Base-by-base conservation (phyloP, 2,329 filamentous ascomycete species). In the Diaporthe capsici region DNA sequence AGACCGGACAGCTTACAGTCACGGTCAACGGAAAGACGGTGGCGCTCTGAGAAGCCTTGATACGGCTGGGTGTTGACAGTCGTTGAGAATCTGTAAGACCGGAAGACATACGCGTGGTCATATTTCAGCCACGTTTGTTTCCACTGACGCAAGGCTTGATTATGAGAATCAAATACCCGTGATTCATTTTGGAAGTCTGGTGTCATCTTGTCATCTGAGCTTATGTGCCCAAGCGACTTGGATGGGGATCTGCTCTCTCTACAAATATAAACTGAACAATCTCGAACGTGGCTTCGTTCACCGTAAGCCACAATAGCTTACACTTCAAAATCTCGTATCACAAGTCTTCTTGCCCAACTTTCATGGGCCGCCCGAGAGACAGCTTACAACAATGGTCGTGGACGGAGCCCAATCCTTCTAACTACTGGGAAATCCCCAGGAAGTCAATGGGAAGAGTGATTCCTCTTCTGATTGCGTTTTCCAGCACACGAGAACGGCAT, bases 1-100 rank as follows among this genome's bases (percentile, higher is more conserved):
- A 34, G 15, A 63, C 71, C 10, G 71, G 71, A n/a, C 39, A 47
- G 51, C 53, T 72, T 6, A 34, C 28, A 17, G 55, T 63, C 31
- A 61, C 55, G 42, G 55, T 72, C 17, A 72, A 72, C 34, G 55
- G 55, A 10, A 72, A 53, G 57, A 25, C 12, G 25, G 22, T 63
- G 9, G 4, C 28, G 55, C 47, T 72, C 42, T 72, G 31, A 63
- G 44, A 22, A 22, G 47, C 47, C 13, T 28, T 25, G 15, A 25
- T 13, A 7, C 47, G 13, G 63, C n/a, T 55, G 13, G 8, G 13
- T 20, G 15, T 47, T 22, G n/a, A 2, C 4, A 7, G 17, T 8
- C 5, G 8, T 31, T 13, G 4, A 22, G 15, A 13, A 3, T 22
- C 31, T 39, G 20, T 4, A 22, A 10, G 42, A 12, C 20, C 13